A percentile compares a stretch with the other conserved stretches of the same genome.
phyloP scores from a whole-genome alignment of 2,329 filamentous ascomycete genomes.

The Penicillium paneum region DNA sequence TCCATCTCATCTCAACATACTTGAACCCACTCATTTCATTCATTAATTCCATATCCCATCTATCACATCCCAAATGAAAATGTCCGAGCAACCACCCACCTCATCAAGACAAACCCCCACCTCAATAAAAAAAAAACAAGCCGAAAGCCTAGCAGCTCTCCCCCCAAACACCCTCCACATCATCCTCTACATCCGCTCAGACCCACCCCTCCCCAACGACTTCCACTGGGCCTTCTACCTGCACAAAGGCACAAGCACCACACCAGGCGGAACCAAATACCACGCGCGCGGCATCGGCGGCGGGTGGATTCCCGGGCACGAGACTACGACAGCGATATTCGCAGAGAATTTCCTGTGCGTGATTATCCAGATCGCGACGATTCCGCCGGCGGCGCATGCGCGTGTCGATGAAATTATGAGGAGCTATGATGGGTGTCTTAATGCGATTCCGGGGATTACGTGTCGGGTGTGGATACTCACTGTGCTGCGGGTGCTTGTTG shows the following conservation, averaged over 20 bases:
- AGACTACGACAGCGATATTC: neutral
- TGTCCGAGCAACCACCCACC: neutral
- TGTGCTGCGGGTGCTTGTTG: neutral
- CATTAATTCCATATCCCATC: neutral
- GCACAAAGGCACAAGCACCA: neutral
- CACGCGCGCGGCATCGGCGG: slow-evolving; percentile 3
- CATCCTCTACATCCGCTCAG: slow-evolving; percentile 3
- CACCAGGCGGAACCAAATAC: slow-evolving; percentile 8
- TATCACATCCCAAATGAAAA: neutral
- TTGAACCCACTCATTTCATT: too few relatives aligned
- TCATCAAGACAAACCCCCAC: neutral
- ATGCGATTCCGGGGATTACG: neutral
- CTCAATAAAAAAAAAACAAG: neutral
- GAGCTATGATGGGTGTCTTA: neutral
- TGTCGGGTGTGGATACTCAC: neutral
- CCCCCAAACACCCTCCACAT: neutral
- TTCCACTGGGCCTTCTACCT: slow-evolving; percentile 16
- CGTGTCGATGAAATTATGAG: slow-evolving; percentile 1
- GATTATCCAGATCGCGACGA: neutral
- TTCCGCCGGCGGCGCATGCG: neutral
- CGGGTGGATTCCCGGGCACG: slow-evolving; percentile 15
- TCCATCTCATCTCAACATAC: neutral
- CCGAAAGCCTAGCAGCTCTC: neutral
- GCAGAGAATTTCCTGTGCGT: neutral
- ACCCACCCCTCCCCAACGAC: slow-evolving; percentile 6